A percentile compares a stretch with the other conserved stretches of the same genome.
phyloP scores from a whole-genome alignment of 2,329 filamentous ascomycete species.

The Hymenoscyphus fructigenus region DNA sequence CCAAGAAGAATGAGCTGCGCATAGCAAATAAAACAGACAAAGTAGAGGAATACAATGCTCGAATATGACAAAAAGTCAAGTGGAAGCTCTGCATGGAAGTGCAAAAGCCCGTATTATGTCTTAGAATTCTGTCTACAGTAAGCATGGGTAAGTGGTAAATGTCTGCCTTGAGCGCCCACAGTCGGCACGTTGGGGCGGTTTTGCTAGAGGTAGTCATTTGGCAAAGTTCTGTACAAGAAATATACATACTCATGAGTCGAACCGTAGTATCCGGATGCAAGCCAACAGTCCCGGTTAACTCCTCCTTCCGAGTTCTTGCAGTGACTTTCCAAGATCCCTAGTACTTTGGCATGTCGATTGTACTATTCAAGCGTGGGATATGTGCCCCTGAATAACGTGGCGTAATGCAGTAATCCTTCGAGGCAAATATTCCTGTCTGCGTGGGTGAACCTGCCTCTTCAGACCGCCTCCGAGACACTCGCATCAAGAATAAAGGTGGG shows the following conservation, averaged over 20 bases:
- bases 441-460: neutral
- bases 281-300: neutral
- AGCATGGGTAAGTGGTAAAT: neutral
- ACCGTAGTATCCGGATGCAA: neutral
- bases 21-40: neutral
- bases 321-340: neutral
- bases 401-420: neutral
- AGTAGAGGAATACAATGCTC: neutral
- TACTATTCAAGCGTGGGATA: neutral
- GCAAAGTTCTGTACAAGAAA: neutral
- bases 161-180: neutral
- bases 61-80: neutral
- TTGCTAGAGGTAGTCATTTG: neutral
- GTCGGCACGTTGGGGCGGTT: neutral
- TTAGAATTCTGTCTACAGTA: neutral
- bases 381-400: neutral
- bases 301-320: neutral
- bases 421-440: neutral
- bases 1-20: neutral
- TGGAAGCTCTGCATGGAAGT: neutral
- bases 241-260: neutral
- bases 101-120: neutral
- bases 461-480: neutral
- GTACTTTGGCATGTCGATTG: neutral
- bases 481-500: neutral